These are phyloP conservation scores for Geotrichum australiense DNA, from an alignment of 1,139 yeast species.

Conservation along the genomic window DNA sequence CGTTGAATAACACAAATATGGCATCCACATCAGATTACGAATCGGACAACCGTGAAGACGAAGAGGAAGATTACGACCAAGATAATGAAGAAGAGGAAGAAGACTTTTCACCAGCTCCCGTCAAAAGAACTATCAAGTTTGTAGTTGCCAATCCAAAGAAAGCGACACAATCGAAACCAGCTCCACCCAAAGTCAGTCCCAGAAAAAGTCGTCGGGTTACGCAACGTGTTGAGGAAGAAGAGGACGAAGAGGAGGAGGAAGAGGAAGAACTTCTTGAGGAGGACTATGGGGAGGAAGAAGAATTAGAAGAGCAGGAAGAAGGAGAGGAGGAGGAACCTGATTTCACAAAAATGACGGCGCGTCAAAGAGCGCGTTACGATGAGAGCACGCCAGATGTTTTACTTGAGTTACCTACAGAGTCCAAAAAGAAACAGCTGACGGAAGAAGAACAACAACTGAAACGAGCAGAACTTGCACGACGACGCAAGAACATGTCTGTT, in stretches of 20 bases:
- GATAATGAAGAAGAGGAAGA: conserved; percentile 23
- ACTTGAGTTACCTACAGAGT: conserved; percentile 30
- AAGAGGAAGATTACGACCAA: conserved; percentile 18
- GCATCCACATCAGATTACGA: conserved; percentile 12
- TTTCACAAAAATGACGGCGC: conserved; percentile 34
- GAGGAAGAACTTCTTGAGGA: conserved; percentile 24
- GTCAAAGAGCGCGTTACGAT: conserved; percentile 36
- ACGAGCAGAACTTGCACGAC: conserved; percentile 82
- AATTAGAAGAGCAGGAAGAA: conserved; percentile 20
- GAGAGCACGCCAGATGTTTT: conserved; percentile 24
- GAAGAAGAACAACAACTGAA: conserved; percentile 79
- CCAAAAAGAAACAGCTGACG: conserved; percentile 49
- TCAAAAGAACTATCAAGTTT: conserved; percentile 13
- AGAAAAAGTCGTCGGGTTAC: conserved; percentile 8
- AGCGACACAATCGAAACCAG: conserved; percentile 2
- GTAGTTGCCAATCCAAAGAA: conserved; percentile 10
- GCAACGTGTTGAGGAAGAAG: conserved; percentile 16
- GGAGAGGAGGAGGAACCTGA: conserved; percentile 31
- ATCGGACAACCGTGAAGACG: conserved; percentile 13
- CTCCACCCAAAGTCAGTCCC: conserved; percentile 11
- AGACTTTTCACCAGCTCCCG: conserved; percentile 15
- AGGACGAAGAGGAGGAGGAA: conserved; percentile 17
- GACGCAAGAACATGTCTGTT: conserved; percentile 78
- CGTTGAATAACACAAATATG: too few relatives aligned
- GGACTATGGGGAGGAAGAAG: conserved; percentile 24